Evolutionary conservation across 352 stramenopile species (phyloP).

Genomic region (Pythium scleroteichum): DNA sequence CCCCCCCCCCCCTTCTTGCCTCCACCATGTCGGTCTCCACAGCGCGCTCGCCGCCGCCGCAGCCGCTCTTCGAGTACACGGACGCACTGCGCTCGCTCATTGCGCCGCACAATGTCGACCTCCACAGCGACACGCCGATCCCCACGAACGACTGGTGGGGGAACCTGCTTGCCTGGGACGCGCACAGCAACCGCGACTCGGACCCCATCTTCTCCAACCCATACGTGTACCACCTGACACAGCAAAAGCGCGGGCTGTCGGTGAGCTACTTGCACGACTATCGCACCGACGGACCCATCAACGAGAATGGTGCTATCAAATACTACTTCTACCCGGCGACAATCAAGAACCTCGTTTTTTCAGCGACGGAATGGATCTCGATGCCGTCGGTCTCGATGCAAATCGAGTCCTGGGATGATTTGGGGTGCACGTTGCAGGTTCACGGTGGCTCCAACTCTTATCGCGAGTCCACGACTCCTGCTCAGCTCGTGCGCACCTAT

Average conservation of each 20-base stretch:
- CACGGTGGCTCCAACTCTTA: slow-evolving; percentile 18
- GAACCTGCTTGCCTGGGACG: slow-evolving; percentile 72
- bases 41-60: slow-evolving; percentile 33
- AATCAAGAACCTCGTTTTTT: slow-evolving; percentile 78
- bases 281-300: slow-evolving; percentile 57
- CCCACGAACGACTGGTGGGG: slow-evolving; percentile 87
- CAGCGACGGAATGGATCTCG: slow-evolving; percentile 44
- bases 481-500: slow-evolving; percentile 44
- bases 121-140: slow-evolving; percentile 35
- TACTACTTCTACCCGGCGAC: slow-evolving; percentile 82
- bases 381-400: slow-evolving; percentile 26
- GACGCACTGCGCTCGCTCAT: slow-evolving; percentile 55
- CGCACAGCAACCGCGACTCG: slow-evolving; percentile 39
- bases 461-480: slow-evolving; percentile 1
- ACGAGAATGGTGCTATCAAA: slow-evolving; percentile 81
- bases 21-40: slow-evolving; percentile 4
- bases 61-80: slow-evolving; percentile 43
- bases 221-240: slow-evolving; percentile 66
- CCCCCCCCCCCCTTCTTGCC: not conserved
- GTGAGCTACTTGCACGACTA: slow-evolving; percentile 78
- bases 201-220: slow-evolving; percentile 73
- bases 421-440: slow-evolving; percentile 62
- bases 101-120: slow-evolving; percentile 43
- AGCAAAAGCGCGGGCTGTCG: slow-evolving; percentile 53
- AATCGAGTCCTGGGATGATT: slow-evolving; percentile 76